phyloP scores from a whole-genome alignment of 2,329 filamentous ascomycete species.

The Ophiosphaerella herpotricha region DNA sequence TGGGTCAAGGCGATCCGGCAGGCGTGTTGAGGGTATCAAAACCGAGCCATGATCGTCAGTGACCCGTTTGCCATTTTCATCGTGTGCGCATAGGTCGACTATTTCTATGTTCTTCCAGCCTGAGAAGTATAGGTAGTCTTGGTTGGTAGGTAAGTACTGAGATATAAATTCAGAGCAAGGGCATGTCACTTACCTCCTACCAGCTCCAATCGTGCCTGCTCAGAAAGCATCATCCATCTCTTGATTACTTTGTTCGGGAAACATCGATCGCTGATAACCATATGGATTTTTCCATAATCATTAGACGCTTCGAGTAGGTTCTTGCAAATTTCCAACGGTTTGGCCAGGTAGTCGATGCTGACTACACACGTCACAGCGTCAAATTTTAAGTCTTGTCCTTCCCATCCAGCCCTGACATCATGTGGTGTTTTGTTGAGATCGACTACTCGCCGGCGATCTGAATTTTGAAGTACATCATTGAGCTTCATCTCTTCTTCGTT shows the following conservation, averaged over 20 bases:
- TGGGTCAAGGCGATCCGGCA: conserved; percentile 28
- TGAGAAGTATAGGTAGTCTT: conserved; percentile 55
- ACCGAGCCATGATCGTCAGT: conserved; percentile 30
- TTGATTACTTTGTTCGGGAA: conserved; percentile 59
- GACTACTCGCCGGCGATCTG: conserved; percentile 36
- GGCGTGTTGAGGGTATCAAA: conserved; percentile 7
- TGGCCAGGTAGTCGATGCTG: conserved; percentile 57
- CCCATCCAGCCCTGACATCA: conserved; percentile 29
- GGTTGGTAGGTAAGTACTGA: not conserved
- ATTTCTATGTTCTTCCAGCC: conserved; percentile 60
- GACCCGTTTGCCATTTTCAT: conserved; percentile 23
- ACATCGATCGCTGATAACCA: conserved; percentile 58
- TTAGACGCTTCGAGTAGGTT: conserved; percentile 49
- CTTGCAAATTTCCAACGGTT: conserved; percentile 52
- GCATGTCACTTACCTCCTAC: conserved; percentile 46
- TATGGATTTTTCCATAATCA: conserved; percentile 53
- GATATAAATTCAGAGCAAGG: too few species aligned
- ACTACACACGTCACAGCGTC: conserved; percentile 58
- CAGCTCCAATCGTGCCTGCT: conserved; percentile 54
- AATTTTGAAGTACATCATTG: conserved; percentile 41
- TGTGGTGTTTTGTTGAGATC: conserved; percentile 52
- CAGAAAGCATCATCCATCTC: conserved; percentile 53
- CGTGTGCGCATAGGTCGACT: conserved; percentile 54
- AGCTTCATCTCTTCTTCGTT: conserved; percentile 52
- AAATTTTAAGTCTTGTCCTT: conserved; percentile 23